Percentiles rank a stretch among this genome's conserved stretches.
phyloP scores from a whole-genome alignment of 75 land plant genomes.

The Sequoia sempervirens region DNA sequence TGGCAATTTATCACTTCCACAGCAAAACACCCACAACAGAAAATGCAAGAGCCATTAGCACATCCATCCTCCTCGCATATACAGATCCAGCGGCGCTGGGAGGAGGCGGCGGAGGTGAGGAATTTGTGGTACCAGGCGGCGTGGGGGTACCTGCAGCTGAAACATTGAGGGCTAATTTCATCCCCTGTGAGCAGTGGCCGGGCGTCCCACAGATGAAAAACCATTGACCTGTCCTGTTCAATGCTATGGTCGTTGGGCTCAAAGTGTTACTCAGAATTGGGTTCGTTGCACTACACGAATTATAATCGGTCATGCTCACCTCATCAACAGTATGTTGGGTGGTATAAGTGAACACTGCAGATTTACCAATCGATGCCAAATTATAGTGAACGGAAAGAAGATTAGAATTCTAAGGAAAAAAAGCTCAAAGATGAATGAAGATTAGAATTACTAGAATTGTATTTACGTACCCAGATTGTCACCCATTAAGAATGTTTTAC shows the following conservation, averaged over 20 bases:
- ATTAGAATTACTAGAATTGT: no score
- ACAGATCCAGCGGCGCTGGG: no score
- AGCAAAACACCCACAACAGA: no score
- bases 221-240: constrained; percentile 17
- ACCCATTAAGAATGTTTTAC: constrained; percentile 14
- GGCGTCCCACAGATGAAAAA: constrained; percentile 38
- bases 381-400: no score
- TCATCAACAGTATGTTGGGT: constrained; percentile 17
- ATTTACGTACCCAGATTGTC: constrained; percentile 10
- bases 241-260: constrained; percentile 11
- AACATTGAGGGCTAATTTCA: constrained; percentile 27
- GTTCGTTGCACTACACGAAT: constrained; percentile 11
- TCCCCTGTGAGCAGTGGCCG: constrained; percentile 33
- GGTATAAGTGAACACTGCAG: constrained; percentile 28
- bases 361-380: no score
- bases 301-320: constrained; percentile 22
- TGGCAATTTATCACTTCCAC: no score
- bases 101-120: no score
- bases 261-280: neutral
- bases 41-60: no score
- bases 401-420: no score
- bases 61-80: no score
- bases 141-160: neutral
- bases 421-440: no score
- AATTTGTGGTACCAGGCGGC: no score